A percentile compares a stretch with the other conserved stretches of the same genome.
These are phyloP conservation scores for Backusella circina DNA, from an alignment of 192 early-diverging fungal genomes.

Conservation along the genomic window DNA sequence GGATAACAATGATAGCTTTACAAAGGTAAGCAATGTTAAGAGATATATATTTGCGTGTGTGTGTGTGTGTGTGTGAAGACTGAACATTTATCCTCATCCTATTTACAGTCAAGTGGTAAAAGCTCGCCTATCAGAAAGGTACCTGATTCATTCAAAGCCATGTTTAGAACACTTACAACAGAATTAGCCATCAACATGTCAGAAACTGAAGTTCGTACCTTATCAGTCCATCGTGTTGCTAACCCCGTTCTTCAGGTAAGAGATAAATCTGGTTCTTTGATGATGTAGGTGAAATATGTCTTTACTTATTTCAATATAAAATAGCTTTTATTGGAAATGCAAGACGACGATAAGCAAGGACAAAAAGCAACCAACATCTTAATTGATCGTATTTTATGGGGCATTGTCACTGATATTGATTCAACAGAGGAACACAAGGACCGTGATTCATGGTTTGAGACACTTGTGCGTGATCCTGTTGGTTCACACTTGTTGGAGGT, in stretches of 20 bases:
- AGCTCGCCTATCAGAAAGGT: constrained; percentile 45
- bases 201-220: constrained; percentile 50
- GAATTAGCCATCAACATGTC: constrained; percentile 45
- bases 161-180: constrained; percentile 51
- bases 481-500: constrained; percentile 82
- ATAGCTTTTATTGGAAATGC: constrained; percentile 32
- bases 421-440: constrained; percentile 34
- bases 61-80: no score
- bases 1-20: constrained; percentile 46
- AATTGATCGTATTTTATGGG: constrained; percentile 54
- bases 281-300: no score
- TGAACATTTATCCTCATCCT: no score
- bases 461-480: constrained; percentile 62
- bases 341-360: constrained; percentile 33
- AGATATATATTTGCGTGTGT: no score
- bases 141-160: constrained; percentile 58
- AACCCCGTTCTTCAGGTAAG: constrained; percentile 81
- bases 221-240: constrained; percentile 65
- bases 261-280: no score
- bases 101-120: constrained; percentile 9
- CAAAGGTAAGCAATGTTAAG: background rate
- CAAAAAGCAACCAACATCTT: constrained; percentile 41
- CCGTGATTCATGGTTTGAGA: constrained; percentile 51
- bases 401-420: constrained; percentile 46
- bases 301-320: background rate